phyloP scores from a whole-genome alignment of 805 yeast species.

The Suhomyces prunicola region DNA sequence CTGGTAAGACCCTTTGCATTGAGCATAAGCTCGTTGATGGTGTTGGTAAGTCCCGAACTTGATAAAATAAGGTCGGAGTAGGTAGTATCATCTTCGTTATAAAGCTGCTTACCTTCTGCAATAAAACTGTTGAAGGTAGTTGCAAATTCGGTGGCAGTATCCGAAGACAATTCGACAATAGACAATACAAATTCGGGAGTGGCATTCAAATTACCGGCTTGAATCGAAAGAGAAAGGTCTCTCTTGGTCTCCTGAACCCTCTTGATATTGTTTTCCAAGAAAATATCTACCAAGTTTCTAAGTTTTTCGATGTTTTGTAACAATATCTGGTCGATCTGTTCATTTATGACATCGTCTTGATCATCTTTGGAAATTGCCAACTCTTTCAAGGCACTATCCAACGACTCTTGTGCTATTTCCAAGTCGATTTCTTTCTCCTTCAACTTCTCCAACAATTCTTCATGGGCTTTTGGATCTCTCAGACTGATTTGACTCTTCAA shows the following conservation, averaged over 20 bases:
- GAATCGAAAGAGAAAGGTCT: slow-evolving; percentile 74
- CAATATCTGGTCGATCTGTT: slow-evolving; percentile 54
- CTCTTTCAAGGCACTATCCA: slow-evolving; percentile 67
- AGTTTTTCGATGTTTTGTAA: slow-evolving; percentile 48
- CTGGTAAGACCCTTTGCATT: slow-evolving; percentile 69
- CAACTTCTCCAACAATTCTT: slow-evolving; percentile 43
- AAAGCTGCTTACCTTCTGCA: slow-evolving; percentile 64
- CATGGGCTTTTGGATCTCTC: slow-evolving; percentile 22
- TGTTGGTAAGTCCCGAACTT: slow-evolving; percentile 58
- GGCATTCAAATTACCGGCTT: slow-evolving; percentile 75
- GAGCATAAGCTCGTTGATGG: slow-evolving; percentile 59
- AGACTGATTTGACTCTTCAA: slow-evolving; percentile 37
- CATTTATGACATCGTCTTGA: slow-evolving; percentile 52
- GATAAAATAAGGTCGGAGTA: slow-evolving; percentile 61
- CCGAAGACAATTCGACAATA: slow-evolving; percentile 65
- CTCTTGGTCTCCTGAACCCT: slow-evolving; percentile 69
- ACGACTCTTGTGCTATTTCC: slow-evolving; percentile 73
- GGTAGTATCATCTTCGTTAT: slow-evolving; percentile 45
- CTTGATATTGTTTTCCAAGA: slow-evolving; percentile 64
- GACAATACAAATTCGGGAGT: slow-evolving; percentile 68
- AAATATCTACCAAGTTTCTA: slow-evolving; percentile 59
- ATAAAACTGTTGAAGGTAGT: slow-evolving; percentile 69
- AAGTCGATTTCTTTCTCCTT: slow-evolving; percentile 73
- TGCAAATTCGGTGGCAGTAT: slow-evolving; percentile 76
- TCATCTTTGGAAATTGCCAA: slow-evolving; percentile 50